phyloP scores from a whole-genome alignment of 108 stramenopile genomes.

The Conticribra weissflogii region DNA sequence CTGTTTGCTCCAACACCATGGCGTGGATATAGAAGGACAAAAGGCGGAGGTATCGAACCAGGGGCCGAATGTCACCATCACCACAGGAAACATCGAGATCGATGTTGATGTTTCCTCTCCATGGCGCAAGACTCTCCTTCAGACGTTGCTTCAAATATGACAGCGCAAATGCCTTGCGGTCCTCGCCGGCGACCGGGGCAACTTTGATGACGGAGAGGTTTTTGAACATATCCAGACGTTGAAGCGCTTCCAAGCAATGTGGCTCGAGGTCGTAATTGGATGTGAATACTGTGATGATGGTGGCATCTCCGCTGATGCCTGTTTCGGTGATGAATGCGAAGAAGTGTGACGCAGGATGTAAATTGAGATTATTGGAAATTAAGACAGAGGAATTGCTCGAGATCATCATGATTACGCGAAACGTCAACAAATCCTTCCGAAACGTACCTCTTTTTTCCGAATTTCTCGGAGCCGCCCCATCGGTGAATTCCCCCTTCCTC shows the following conservation, averaged over 20 bases:
- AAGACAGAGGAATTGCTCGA: background rate
- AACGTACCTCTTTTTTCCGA: constrained; percentile 54
- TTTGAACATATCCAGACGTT: constrained; percentile 52
- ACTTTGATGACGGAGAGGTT: constrained; percentile 41
- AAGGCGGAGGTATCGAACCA: constrained; percentile 62
- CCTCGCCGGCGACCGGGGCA: constrained; percentile 43
- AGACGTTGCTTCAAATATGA: constrained; percentile 51
- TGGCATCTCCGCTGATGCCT: constrained; percentile 39
- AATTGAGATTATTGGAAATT: background rate
- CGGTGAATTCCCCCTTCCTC: constrained; percentile 41
- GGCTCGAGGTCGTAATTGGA: constrained; percentile 59
- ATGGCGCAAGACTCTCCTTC: constrained; percentile 19
- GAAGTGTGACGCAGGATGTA: background rate
- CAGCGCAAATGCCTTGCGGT: constrained; percentile 51
- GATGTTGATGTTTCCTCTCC: constrained; percentile 8
- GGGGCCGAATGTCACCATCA: constrained; percentile 57
- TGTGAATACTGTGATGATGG: constrained; percentile 58
- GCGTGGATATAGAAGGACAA: constrained; percentile 47
- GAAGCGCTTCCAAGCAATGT: constrained; percentile 31
- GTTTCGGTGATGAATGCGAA: background rate
- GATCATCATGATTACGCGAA: too few species aligned
- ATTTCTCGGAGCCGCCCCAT: constrained; percentile 41
- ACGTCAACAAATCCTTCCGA: too few species aligned
- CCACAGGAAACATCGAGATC: constrained; percentile 38
- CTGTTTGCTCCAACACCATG: constrained; percentile 11